Evolutionary conservation across 305 asterid species (phyloP).

Genomic region (Fraxinus velutina): DNA sequence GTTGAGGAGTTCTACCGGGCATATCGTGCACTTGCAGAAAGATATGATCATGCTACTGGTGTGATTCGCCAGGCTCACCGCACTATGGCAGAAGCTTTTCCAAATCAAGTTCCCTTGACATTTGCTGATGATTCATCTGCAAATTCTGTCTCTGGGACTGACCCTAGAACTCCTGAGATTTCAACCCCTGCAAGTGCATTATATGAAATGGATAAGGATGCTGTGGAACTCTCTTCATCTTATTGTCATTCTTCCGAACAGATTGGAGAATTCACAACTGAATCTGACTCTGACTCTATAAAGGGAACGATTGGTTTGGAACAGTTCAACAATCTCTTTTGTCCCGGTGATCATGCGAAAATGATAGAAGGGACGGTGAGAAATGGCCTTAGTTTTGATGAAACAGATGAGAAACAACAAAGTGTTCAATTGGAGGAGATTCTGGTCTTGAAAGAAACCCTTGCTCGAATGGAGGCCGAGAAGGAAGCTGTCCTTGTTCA

Average conservation of each 20-base stretch:
- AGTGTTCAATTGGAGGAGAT: conserved; percentile 49
- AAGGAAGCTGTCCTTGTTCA: conserved; percentile 72
- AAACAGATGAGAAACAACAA: conserved; percentile 47
- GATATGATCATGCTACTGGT: conserved; percentile 96
- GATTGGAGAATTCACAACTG: conserved; percentile 48
- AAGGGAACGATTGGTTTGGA: conserved; percentile 25
- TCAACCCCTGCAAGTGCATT: conserved; percentile 38
- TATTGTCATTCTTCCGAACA: conserved; percentile 38
- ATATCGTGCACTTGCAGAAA: conserved; percentile 92
- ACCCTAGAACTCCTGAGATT: conserved; percentile 48
- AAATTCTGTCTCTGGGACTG: conserved; percentile 43
- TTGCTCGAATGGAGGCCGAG: conserved; percentile 74
- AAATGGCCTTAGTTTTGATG: conserved; percentile 71
- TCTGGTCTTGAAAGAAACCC: conserved; percentile 54
- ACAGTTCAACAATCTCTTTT: background rate
- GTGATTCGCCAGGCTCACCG: conserved; percentile 90
- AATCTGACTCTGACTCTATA: conserved; percentile 40
- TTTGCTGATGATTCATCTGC: conserved; percentile 65
- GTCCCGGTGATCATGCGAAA: conserved; percentile 25
- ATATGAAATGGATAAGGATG: conserved; percentile 28
- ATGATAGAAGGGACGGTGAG: conserved; percentile 30
- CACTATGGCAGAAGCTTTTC: conserved; percentile 87
- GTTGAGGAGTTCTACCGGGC: conserved; percentile 94
- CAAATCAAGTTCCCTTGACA: conserved; percentile 57
- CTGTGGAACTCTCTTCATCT: conserved; percentile 10